Percentiles rank a stretch among this genome's conserved stretches.
These are phyloP conservation scores for Silene vulgaris DNA, from an alignment of 179 eudicot genomes.

Conservation along the genomic window DNA sequence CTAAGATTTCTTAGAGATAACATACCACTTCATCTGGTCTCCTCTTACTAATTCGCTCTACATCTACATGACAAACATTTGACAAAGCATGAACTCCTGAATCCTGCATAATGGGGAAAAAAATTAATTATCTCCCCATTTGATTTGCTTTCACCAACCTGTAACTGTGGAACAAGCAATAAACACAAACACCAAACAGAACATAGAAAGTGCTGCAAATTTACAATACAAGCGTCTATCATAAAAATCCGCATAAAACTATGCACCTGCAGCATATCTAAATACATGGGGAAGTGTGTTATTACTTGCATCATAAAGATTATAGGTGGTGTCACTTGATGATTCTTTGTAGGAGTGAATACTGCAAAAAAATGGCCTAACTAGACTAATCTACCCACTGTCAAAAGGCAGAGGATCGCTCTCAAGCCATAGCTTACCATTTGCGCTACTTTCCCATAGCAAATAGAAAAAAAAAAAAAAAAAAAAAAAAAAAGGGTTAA, in stretches of 20 bases:
- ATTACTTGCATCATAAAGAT: not conserved
- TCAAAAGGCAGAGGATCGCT: not conserved
- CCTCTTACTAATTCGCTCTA: slow-evolving; percentile 83
- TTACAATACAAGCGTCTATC: not conserved
- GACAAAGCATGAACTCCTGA: slow-evolving; percentile 96
- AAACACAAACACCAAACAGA: not conserved
- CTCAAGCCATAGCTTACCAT: not conserved
- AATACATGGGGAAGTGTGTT: no score
- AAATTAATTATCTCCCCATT: not conserved
- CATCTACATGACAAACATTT: slow-evolving; percentile 96
- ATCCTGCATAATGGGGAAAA: slow-evolving; percentile 49
- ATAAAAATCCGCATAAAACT: no score
- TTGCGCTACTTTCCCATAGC: not conserved
- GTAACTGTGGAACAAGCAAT: not conserved
- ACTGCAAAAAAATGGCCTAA: not conserved
- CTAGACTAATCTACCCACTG: not conserved
- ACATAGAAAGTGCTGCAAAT: not conserved
- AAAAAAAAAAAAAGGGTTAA: no score
- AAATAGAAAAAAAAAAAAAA: not conserved
- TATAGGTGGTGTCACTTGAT: not conserved
- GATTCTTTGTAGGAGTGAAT: not conserved
- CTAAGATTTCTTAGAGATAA: not conserved
- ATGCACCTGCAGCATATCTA: no score
- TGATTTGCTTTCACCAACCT: not conserved
- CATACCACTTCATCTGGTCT: slow-evolving; percentile 92